Conservation (phyloP, 331 rosid genomes). For the Telfairia occidentalis region DNA sequence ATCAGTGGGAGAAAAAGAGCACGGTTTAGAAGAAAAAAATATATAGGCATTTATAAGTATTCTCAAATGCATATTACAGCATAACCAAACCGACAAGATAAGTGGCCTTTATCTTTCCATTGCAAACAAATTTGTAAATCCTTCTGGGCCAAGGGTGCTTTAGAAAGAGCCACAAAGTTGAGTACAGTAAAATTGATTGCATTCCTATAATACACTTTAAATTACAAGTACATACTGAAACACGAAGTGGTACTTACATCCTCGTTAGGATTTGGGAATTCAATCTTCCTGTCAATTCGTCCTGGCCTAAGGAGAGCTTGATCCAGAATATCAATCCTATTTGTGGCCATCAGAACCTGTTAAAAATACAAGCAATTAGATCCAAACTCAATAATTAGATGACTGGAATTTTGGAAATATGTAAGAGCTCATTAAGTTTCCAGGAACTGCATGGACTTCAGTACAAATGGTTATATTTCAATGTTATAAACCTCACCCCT, state of each 20-base stretch:
- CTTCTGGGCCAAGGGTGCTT: background rate
- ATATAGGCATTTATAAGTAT: background rate
- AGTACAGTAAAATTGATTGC: background rate
- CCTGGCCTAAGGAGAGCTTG: constrained; percentile 99
- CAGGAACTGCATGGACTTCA: background rate
- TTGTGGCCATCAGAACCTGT: constrained; percentile 96
- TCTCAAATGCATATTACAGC: background rate
- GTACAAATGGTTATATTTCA: background rate
- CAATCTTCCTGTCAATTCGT: constrained; percentile 89
- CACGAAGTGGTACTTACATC: constrained; percentile 35
- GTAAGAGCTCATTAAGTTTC: background rate
- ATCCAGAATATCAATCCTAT: constrained; percentile 93
- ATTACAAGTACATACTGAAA: background rate
- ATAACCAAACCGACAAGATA: background rate
- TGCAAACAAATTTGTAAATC: background rate
- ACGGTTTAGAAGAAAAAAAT: background rate
- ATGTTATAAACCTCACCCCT: background rate
- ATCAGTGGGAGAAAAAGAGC: background rate
- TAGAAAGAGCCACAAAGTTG: background rate
- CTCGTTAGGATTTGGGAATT: constrained; percentile 91
- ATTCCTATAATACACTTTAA: background rate
- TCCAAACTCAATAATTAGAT: background rate
- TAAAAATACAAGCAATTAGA: background rate
- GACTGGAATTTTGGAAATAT: background rate
- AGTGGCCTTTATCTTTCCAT: background rate